phyloP scores from a whole-genome alignment of 2,329 filamentous ascomycete species.

The Chaetomium sp. region DNA sequence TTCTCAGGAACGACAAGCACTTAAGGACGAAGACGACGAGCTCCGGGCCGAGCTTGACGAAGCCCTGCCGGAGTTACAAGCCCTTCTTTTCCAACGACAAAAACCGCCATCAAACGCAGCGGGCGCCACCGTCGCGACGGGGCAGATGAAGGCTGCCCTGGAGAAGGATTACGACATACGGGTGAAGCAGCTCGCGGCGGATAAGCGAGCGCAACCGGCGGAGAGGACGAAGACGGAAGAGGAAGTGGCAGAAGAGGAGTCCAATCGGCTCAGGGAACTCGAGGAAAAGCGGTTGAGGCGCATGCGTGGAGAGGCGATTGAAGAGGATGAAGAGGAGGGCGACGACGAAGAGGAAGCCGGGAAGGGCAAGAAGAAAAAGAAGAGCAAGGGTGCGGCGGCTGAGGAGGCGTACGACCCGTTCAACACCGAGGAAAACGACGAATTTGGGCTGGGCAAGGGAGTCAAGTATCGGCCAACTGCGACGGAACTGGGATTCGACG shows the following conservation, averaged over 20 bases:
- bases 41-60: slow-evolving; percentile 78
- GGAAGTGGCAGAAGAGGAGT: slow-evolving; percentile 72
- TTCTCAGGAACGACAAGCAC: slow-evolving; percentile 69
- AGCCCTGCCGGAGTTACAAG: slow-evolving; percentile 69
- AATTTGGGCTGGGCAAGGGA: slow-evolving; percentile 54
- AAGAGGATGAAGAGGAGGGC: slow-evolving; percentile 55
- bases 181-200: slow-evolving; percentile 73
- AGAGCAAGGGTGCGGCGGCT: slow-evolving; percentile 16
- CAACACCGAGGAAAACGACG: slow-evolving; percentile 42
- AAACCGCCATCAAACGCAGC: slow-evolving; percentile 34
- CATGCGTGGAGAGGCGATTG: slow-evolving; percentile 73
- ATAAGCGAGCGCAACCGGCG: slow-evolving; percentile 77
- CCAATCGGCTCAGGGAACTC: slow-evolving; percentile 67
- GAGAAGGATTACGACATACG: slow-evolving; percentile 85
- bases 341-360: slow-evolving; percentile 30
- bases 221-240: slow-evolving; percentile 89
- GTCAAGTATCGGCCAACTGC: slow-evolving; percentile 52
- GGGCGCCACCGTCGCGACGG: slow-evolving; percentile 31
- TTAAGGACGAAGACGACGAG: slow-evolving; percentile 90
- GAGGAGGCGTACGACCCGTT: slow-evolving; percentile 30
- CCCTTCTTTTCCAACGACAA: slow-evolving; percentile 54
- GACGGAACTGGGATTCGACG: slow-evolving; percentile 68
- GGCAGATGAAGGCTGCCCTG: slow-evolving; percentile 59
- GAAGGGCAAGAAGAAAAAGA: slow-evolving; percentile 31
- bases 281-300: slow-evolving; percentile 76